Base-by-base conservation (phyloP, 78 protist genomes). In the Bigelowiella natans region DNA sequence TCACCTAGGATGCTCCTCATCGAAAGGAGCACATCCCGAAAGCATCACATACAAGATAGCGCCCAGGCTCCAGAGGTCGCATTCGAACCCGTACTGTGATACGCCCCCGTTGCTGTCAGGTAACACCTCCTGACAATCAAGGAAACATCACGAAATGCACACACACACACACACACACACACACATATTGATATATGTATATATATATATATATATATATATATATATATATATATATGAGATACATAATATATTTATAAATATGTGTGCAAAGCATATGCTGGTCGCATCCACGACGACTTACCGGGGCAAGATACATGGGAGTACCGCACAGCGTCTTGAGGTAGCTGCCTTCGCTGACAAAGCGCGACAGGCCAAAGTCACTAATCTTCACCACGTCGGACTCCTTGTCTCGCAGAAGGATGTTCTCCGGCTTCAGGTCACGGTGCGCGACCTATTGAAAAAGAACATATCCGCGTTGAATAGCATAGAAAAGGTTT, bases 341-440 rank as follows among this genome's bases (percentile, higher is more conserved):
- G 31, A 88, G 83, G 11, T 51, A 51, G 73, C 73, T 51, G 73
- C 73, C 73, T 51, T 51, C 73, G 73, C 73, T 18, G 7, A 63
- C 7, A 18, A 18, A 88, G 7, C 85, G 3, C 36, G 51, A 63
- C 63, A 88, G 36, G 11, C 51, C 85, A 11, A 63, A 88, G 51
- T 38, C 85, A 34, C 36, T 88, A 34, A 88, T 63, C 37, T 38
- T 63, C 31, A 88, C 36, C 7, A 11, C 11, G 11, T 31, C 31
- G 31, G 85, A 3, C 7, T 88, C 37, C 31, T 88, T 88, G 28
- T 85, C 38, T 85, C 29, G 29, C 63, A 63, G 51, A 36, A 88
- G 90, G 31, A 88, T 31, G 31, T 63, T 88, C 64, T 63, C 90
- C n/a, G 85, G 85, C 37, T 88, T 88, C 83, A 63, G 64, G 64